These are phyloP conservation scores for Podospora tetraspora DNA, from an alignment of 495 filamentous ascomycete species.

Conservation along the genomic window DNA sequence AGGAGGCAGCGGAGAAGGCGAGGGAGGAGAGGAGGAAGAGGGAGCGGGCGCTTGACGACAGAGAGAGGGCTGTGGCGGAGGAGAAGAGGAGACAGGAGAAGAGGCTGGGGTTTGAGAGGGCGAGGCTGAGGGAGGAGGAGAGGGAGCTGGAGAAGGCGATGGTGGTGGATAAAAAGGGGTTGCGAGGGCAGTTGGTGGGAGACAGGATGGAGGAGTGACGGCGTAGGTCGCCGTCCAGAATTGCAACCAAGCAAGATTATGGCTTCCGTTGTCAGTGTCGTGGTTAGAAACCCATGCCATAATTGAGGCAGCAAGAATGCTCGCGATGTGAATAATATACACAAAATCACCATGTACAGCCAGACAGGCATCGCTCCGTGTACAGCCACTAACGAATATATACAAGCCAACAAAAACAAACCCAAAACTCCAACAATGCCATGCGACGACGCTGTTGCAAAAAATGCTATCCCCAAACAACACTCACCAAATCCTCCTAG, in stretches of 20 bases:
- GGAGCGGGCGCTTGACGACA: conserved; percentile 68
- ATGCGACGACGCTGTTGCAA: neutral
- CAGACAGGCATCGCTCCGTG: neutral
- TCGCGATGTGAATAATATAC: neutral
- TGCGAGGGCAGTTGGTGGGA: conserved; percentile 54
- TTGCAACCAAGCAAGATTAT: too few relatives aligned
- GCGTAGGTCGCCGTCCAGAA: too few relatives aligned
- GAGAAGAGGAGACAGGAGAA: conserved; percentile 65
- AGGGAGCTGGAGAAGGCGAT: conserved; percentile 74
- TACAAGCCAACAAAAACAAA: neutral
- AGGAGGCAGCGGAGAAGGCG: conserved; percentile 56
- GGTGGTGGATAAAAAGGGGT: conserved; percentile 65
- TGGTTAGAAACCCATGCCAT: too few relatives aligned
- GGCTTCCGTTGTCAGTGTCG: too few relatives aligned
- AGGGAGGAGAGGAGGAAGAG: conserved; percentile 60
- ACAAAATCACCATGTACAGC: neutral
- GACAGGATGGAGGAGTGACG: neutral
- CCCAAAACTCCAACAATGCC: conserved; percentile 1
- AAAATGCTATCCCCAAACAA: neutral
- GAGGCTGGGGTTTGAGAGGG: conserved; percentile 60
- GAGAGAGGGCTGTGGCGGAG: conserved; percentile 66
- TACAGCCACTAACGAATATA: neutral
- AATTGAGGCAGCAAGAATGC: neutral
- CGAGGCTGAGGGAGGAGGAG: conserved; percentile 67
- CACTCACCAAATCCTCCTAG: conserved; percentile 34